phyloP scores from a whole-genome alignment of 2,329 filamentous ascomycete species.

The Gaeumannomyces tritici region DNA sequence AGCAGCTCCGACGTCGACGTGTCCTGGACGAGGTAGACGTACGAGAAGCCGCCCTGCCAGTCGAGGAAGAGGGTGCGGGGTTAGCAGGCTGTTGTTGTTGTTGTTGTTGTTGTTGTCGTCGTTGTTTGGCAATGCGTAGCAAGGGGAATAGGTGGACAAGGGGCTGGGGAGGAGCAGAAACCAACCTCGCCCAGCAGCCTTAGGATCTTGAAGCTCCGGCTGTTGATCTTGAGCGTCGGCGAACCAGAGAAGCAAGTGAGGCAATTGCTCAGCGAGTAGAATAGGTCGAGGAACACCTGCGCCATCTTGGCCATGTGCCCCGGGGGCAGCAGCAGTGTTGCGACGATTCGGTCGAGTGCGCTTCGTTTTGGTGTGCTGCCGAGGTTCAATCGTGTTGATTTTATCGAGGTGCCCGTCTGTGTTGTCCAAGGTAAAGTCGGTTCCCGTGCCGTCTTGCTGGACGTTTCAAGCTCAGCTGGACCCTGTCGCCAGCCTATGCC shows the following conservation, averaged over 20 bases:
- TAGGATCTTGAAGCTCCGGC: constrained; percentile 88
- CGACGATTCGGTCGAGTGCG: neutral
- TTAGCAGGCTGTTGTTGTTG: neutral
- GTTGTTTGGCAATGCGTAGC: neutral
- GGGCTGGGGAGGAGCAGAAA: constrained; percentile 1
- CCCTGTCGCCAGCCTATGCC: no score
- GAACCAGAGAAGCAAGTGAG: constrained; percentile 93
- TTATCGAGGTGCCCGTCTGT: neutral
- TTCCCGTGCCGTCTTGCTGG: no score
- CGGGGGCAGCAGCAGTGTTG: neutral
- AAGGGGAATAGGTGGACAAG: neutral
- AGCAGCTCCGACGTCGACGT: constrained; percentile 74
- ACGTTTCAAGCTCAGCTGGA: no score
- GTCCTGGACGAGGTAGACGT: constrained; percentile 97
- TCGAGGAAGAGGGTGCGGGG: neutral
- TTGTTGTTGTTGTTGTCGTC: no score
- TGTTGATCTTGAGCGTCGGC: constrained; percentile 91
- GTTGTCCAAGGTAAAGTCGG: no score
- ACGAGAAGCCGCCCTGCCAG: constrained; percentile 89
- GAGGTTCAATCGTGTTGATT: neutral
- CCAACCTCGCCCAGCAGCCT: constrained; percentile 83
- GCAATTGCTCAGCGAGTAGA: constrained; percentile 90
- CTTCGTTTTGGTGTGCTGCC: neutral
- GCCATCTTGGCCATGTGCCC: constrained; percentile 44
- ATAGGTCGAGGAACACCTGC: constrained; percentile 75